phyloP scores from a whole-genome alignment of 495 filamentous ascomycete genomes.

The Talaromyces ruber region DNA sequence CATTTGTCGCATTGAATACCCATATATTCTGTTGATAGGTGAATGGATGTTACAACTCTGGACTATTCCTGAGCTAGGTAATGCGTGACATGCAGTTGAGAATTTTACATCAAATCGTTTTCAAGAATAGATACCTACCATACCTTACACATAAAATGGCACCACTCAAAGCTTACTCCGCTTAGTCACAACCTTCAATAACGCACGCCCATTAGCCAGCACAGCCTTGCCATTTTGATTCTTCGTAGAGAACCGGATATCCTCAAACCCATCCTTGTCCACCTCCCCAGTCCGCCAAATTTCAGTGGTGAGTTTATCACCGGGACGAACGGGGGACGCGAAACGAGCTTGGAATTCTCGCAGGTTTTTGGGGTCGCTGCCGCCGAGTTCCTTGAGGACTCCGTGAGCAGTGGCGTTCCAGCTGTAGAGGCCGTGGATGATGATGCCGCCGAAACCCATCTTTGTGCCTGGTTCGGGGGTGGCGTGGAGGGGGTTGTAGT shows the following conservation, averaged over 20 bases:
- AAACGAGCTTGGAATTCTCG: conserved; percentile 84
- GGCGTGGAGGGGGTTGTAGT: conserved; percentile 87
- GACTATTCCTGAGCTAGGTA: background rate
- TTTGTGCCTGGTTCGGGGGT: conserved; percentile 73
- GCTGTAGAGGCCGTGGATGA: conserved; percentile 80
- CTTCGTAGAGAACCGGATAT: conserved; percentile 68
- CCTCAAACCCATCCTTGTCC: conserved; percentile 62
- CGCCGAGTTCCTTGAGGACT: conserved; percentile 63
- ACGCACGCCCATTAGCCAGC: conserved; percentile 73
- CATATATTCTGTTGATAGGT: background rate
- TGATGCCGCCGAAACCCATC: conserved; percentile 85
- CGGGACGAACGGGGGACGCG: conserved; percentile 72
- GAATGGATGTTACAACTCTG: background rate
- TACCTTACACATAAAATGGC: background rate
- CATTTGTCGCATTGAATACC: background rate
- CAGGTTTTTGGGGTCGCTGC: conserved; percentile 67
- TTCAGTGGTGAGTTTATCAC: conserved; percentile 43
- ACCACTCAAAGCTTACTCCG: conserved; percentile 56
- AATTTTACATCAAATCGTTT: background rate
- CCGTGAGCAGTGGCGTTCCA: conserved; percentile 77
- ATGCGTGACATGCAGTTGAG: background rate
- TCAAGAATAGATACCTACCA: background rate
- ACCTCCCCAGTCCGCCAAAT: conserved; percentile 47
- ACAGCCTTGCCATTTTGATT: conserved; percentile 64
- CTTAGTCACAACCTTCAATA: conserved; percentile 54